Conservation (phyloP, 2,329 filamentous ascomycete species). For the Xylariales sp. region DNA sequence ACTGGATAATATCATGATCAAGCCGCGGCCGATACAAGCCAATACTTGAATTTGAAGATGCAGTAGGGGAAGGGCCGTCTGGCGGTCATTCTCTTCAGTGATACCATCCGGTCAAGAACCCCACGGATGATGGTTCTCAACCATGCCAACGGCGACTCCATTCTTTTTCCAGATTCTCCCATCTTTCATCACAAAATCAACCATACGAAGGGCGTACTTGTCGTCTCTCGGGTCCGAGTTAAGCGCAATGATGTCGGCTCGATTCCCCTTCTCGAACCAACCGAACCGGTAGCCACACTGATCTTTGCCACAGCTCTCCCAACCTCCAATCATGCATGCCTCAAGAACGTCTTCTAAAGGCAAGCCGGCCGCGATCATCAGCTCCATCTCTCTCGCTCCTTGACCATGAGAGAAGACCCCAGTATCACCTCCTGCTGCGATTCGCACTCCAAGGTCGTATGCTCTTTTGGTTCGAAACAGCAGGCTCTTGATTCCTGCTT, state of each 20-base stretch:
- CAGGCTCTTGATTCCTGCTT: constrained; percentile 23
- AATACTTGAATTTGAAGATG: too few species aligned
- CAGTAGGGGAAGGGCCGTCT: background rate
- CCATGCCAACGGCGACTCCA: constrained; percentile 3
- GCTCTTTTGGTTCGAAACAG: constrained; percentile 38
- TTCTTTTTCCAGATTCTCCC: constrained; percentile 41
- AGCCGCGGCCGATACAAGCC: too few species aligned
- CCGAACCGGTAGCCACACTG: constrained; percentile 48
- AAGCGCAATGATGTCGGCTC: constrained; percentile 49
- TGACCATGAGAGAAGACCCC: constrained; percentile 50
- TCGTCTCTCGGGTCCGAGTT: constrained; percentile 38
- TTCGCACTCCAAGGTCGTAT: constrained; percentile 39
- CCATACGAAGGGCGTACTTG: constrained; percentile 36
- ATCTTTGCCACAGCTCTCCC: constrained; percentile 51
- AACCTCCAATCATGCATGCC: constrained; percentile 46
- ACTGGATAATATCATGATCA: too few species aligned
- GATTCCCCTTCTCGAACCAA: constrained; percentile 41
- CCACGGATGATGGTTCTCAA: constrained; percentile 6
- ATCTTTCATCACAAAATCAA: constrained; percentile 56
- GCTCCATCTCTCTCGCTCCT: constrained; percentile 47
- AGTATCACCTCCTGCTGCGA: constrained; percentile 51
- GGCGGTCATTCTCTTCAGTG: too few species aligned
- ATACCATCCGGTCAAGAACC: too few species aligned
- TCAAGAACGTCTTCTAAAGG: constrained; percentile 44
- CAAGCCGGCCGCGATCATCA: constrained; percentile 47